A percentile compares a stretch with the other conserved stretches of the same genome.
phyloP scores from a whole-genome alignment of 2,329 filamentous ascomycete species.

The Gaeumannomyces sp. region DNA sequence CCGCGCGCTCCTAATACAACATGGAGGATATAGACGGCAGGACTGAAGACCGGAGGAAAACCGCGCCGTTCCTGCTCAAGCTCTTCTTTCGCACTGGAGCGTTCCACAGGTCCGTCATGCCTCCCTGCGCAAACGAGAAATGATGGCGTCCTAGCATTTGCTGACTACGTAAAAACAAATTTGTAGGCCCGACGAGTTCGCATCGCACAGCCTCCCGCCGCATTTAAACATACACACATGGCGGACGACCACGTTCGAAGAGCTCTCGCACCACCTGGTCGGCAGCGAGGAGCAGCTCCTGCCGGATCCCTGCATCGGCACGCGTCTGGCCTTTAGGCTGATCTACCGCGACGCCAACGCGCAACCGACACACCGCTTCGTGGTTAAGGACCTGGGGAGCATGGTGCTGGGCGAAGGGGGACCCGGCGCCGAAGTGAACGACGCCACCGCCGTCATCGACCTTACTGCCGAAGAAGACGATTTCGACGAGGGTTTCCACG shows the following conservation, averaged over 20 bases:
- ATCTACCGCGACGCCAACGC: conserved; percentile 68
- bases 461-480: conserved; percentile 33
- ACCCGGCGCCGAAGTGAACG: conserved; percentile 34
- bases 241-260: conserved; percentile 71
- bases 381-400: conserved; percentile 75
- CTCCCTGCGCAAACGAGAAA: not conserved
- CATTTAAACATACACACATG: conserved; percentile 82
- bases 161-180: not conserved
- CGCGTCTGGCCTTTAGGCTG: conserved; percentile 79
- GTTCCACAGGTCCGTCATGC: conserved; percentile 58
- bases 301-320: conserved; percentile 69
- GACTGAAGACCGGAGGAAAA: conserved; percentile 27
- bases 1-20: not conserved
- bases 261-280: conserved; percentile 72
- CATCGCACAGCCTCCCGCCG: conserved; percentile 51
- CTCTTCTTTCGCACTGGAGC: conserved; percentile 73
- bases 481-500: conserved; percentile 13
- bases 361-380: conserved; percentile 47
- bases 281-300: conserved; percentile 52
- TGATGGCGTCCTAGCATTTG: not conserved
- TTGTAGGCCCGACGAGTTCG: conserved; percentile 65
- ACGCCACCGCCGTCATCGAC: conserved; percentile 25
- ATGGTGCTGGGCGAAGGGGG: conserved; percentile 58
- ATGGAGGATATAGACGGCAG: conserved; percentile 3
- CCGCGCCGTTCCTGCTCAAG: conserved; percentile 76